A percentile compares a stretch with the other conserved stretches of the same genome.
phyloP scores from a whole-genome alignment of 345 rosid genomes.

The Sisymbrium irio region DNA sequence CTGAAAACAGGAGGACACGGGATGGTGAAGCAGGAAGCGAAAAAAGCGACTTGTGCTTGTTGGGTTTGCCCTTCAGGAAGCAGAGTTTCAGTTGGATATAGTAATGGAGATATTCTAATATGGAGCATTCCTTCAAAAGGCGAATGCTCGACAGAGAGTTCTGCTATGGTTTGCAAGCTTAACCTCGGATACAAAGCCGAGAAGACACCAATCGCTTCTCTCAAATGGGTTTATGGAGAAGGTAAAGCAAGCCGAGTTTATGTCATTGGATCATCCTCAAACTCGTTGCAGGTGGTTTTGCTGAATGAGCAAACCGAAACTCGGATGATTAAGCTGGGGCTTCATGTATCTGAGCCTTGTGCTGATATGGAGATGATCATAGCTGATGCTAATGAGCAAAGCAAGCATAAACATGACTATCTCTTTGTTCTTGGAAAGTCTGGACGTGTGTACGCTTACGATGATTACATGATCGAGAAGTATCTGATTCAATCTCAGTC shows the following conservation, averaged over 20 bases:
- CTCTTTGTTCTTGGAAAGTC: slow-evolving; percentile 77
- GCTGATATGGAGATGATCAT: slow-evolving; percentile 69
- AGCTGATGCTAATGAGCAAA: slow-evolving; percentile 52
- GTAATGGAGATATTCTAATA: slow-evolving; percentile 69
- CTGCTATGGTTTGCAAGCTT: slow-evolving; percentile 56
- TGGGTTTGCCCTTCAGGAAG: slow-evolving; percentile 89
- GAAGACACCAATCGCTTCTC: slow-evolving; percentile 60
- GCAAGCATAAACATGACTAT: slow-evolving; percentile 53
- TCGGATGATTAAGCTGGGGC: slow-evolving; percentile 70
- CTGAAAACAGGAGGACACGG: slow-evolving; percentile 56
- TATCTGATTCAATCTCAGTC: slow-evolving; percentile 79
- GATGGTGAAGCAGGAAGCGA: slow-evolving; percentile 46
- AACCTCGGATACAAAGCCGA: slow-evolving; percentile 84
- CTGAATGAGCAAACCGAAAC: slow-evolving; percentile 74
- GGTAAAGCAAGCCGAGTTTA: slow-evolving; percentile 77
- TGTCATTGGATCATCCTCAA: slow-evolving; percentile 60
- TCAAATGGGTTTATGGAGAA: slow-evolving; percentile 70
- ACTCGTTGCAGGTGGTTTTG: slow-evolving; percentile 64
- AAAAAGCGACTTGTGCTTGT: slow-evolving; percentile 77
- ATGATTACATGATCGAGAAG: slow-evolving; percentile 75
- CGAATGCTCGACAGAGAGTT: slow-evolving; percentile 41
- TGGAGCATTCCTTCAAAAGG: slow-evolving; percentile 59
- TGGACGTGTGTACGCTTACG: slow-evolving; percentile 69
- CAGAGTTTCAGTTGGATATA: slow-evolving; percentile 81
- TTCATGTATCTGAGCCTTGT: slow-evolving; percentile 75